Percentiles rank a stretch among this genome's conserved stretches.
Conservation (phyloP, 2,329 filamentous ascomycete species). For the Alternaria atra region DNA sequence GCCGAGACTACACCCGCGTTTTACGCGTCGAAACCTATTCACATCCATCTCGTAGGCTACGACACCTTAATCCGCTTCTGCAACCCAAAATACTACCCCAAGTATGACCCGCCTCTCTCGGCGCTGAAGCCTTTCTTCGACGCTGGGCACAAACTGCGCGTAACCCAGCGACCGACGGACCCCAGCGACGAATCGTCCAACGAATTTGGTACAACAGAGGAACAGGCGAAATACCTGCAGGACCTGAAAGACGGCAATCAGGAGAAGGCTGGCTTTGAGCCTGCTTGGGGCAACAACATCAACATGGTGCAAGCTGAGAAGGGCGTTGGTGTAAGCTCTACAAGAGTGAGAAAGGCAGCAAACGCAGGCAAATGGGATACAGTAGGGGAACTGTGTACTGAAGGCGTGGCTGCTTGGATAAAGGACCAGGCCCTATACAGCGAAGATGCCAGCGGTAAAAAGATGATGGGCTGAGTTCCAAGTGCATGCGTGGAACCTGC, state of each 20-base stretch:
- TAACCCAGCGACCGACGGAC: conserved; percentile 66
- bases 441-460: conserved; percentile 47
- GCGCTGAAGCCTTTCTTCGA: conserved; percentile 71
- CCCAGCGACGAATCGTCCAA: conserved; percentile 55
- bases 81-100: conserved; percentile 74
- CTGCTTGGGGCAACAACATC: conserved; percentile 68
- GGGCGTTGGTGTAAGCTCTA: conserved; percentile 64
- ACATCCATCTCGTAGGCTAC: conserved; percentile 77
- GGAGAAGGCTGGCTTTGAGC: conserved; percentile 63
- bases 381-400: conserved; percentile 65
- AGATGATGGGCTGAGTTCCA: conserved; percentile 48
- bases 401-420: conserved; percentile 67
- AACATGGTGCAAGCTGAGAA: conserved; percentile 65
- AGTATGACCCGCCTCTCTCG: conserved; percentile 56
- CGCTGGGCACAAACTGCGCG: conserved; percentile 65
- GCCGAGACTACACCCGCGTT: conserved; percentile 48
- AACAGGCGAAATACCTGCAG: conserved; percentile 65
- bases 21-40: conserved; percentile 53
- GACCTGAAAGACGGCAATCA: conserved; percentile 59
- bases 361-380: conserved; percentile 57
- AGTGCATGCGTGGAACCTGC: background rate
- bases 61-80: conserved; percentile 79
- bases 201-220: conserved; percentile 65
- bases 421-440: conserved; percentile 65
- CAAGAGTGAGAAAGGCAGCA: conserved; percentile 68